Evolutionary conservation across 2,329 filamentous ascomycete species (phyloP), one percentile per base, ranked within the genome.

Genomic region (Aspergillus nomiae): DNA sequence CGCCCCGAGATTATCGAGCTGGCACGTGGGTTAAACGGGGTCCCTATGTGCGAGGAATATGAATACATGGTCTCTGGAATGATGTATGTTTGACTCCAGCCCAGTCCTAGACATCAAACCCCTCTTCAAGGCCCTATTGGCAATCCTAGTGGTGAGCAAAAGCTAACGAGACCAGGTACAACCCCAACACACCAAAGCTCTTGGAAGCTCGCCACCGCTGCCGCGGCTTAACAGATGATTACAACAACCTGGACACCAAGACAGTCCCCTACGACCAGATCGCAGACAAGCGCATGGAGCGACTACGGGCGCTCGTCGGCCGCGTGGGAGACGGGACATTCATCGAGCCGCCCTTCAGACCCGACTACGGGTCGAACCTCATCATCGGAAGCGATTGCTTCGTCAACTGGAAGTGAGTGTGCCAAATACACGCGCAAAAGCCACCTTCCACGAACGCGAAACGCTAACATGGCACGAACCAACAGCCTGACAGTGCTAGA

Each of bases 401-500:
- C 60, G 63, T 76, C 24, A 77, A 77, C 46, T 77, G 72, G 66
- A 72, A 72, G 74, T 76, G 10, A 57, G 68, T 66, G 19, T 51
- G 3, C 16, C 38, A 1, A 28, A 8, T 14, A 21, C 45, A 14
- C 11, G 10, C 21, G 14, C 26, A 19, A 45, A 1, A n/a, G 4
- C 30, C 4, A 6, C 34, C 34, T 16, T 36, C 2, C 1, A 7
- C 14, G 0, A 14, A 14, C 1, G 26, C 16, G 4, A 3, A 32
- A 21, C 21, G 0, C 30, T 43, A n/a, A 50, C 43, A 16, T 21
- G 14, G n/a, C 19, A 8, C 3, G 36, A 43, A 9, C 16, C 16
- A 12, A 24, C 71, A 91, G 90, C 68, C 81, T 86, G 24, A 78
- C 82, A 0, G 82, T 86, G 32, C 73, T 87, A 11, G 85, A 87